These are phyloP conservation scores for Lupinus albus DNA, from an alignment of 306 rosid genomes.

Conservation along the genomic window DNA sequence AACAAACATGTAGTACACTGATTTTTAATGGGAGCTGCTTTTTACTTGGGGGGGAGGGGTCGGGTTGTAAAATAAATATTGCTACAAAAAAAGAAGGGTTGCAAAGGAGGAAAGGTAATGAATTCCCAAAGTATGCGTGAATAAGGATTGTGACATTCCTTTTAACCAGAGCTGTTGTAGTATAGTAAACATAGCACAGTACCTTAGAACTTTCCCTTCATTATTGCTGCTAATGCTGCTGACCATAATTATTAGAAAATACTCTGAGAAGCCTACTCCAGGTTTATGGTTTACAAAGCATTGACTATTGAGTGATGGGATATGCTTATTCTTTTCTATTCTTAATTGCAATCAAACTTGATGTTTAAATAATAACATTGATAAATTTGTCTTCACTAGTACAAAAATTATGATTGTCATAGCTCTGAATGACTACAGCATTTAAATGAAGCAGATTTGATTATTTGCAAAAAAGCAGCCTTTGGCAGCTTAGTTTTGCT, in stretches of 20 bases:
- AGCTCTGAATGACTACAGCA: neutral
- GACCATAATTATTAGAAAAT: slow-evolving; percentile 5
- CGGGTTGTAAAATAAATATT: too few species aligned
- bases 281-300: neutral
- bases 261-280: neutral
- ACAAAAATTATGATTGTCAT: neutral
- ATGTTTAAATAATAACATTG: slow-evolving; percentile 2
- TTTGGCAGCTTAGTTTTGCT: neutral
- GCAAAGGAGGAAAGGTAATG: slow-evolving; percentile 10
- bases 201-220: neutral
- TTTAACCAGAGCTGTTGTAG: neutral
- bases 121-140: neutral
- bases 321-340: neutral
- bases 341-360: neutral
- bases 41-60: neutral
- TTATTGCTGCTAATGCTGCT: neutral
- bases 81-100: neutral
- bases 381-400: neutral
- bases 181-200: neutral
- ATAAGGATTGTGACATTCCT: neutral
- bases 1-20: too few species aligned
- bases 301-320: neutral
- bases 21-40: neutral
- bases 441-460: slow-evolving; percentile 10
- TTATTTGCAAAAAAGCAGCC: neutral